Base-by-base conservation (phyloP, 139 green algal genomes). In the Chlorella ohadii region DNA sequence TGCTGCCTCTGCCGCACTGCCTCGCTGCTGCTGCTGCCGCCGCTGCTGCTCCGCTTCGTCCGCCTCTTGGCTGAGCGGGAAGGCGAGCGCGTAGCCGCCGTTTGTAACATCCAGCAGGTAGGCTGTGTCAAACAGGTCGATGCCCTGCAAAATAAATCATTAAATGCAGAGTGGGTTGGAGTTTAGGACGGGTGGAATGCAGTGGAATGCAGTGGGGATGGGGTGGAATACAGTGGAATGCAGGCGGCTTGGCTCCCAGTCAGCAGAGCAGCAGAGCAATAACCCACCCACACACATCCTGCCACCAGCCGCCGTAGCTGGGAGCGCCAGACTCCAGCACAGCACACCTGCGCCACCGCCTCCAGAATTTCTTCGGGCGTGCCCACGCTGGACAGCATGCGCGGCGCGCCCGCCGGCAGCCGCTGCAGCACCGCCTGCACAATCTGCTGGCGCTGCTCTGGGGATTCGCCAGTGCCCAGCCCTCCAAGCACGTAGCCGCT, bases 401-500 rank as follows among this genome's bases (percentile, higher is more conserved):
- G 84, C 1, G 88, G 82, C 57, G 91, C 93, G 25, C 84, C 79
- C 3, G 25, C 20, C 2, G 91, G 88, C 33, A 96, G 83, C 4
- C 77, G 38, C 0, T 75, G 27, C 44, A 94, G 15, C 4, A 84
- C 83, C 7, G 84, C 85, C 23, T 64, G n/a, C 31, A 96, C 38
- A 1, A 93, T 79, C 23, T 65, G 61, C 4, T 44, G 31, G 2
- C 88, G 89, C 70, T 84, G n/a, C 34, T 85, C 71, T 16, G 86
- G 83, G 1, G 44, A 70, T 74, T 96, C 93, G 0, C 93, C 93
- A 12, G 91, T 94, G 59, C 91, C 92, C 78, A 96, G 91, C 1
- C 92, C 93, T n/a, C 84, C 87, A 23, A 96, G 51, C 20, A 88
- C 88, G 47, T 91, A 92, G 23, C 93, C 93, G 86, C 85, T 36